These are phyloP conservation scores for Kickxella alabastrina DNA, from an alignment of 192 early-diverging fungal species.

Conservation along the genomic window DNA sequence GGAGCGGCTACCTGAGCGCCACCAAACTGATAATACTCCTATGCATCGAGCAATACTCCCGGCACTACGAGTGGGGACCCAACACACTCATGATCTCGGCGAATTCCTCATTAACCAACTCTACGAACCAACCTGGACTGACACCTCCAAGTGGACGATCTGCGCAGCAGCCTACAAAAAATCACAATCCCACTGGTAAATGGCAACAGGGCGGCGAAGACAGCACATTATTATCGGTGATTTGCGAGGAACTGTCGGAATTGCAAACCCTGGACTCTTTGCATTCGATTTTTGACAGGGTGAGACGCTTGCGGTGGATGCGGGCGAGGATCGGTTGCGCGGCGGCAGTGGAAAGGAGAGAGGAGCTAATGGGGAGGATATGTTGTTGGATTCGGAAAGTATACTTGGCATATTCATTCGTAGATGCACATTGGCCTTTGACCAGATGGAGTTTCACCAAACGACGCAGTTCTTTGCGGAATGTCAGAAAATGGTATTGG, in stretches of 20 bases:
- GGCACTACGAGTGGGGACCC: conserved; percentile 44
- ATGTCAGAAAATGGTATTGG: neutral
- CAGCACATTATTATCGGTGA: conserved; percentile 10
- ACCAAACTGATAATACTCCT: conserved; percentile 32
- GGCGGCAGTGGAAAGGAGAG: too few relatives aligned
- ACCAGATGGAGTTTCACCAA: conserved; percentile 49
- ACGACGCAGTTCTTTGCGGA: conserved; percentile 16
- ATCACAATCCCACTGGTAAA: conserved; percentile 2
- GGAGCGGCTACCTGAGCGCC: conserved; percentile 35
- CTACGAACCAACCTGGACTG: conserved; percentile 15
- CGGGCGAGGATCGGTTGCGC: too few relatives aligned
- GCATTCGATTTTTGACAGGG: too few relatives aligned
- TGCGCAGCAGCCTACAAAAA: conserved; percentile 1
- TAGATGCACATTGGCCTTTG: conserved; percentile 41
- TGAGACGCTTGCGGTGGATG: too few relatives aligned
- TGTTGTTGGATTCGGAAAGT: conserved; percentile 41
- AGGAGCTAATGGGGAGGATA: too few relatives aligned
- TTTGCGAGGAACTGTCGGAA: conserved; percentile 6
- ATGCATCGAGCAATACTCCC: conserved; percentile 37
- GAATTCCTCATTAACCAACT: conserved; percentile 19
- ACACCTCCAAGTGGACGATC: neutral
- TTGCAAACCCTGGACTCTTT: conserved; percentile 26
- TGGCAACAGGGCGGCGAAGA: conserved; percentile 5
- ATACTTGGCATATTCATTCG: conserved; percentile 43
- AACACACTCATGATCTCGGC: conserved; percentile 21